Percentiles rank a stretch among this genome's conserved stretches.
Evolutionary conservation across 1,139 yeast species (phyloP).

Genomic region (Taiozyma sp.): DNA sequence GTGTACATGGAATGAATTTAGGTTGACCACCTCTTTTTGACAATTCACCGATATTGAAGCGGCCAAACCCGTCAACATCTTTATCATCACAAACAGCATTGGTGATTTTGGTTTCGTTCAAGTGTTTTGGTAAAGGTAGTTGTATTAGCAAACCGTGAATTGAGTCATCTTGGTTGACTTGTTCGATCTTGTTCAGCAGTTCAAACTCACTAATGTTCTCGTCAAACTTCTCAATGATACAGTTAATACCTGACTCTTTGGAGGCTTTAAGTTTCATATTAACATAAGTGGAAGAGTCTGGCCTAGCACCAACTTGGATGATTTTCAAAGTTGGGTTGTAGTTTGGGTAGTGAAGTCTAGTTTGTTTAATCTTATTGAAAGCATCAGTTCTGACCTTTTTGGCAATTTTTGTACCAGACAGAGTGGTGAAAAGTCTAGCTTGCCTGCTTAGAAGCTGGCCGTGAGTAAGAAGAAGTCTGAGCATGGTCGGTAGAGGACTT

Average conservation of each 20-base stretch:
- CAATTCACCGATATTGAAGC: conserved; percentile 86
- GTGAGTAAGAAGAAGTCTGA: neutral
- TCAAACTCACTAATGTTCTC: conserved; percentile 53
- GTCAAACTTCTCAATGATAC: conserved; percentile 64
- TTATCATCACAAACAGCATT: conserved; percentile 71
- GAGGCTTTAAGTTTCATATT: conserved; percentile 95
- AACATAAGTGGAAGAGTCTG: conserved; percentile 92
- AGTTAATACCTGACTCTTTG: conserved; percentile 71
- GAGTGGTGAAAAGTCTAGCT: conserved; percentile 27
- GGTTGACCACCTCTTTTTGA: conserved; percentile 89
- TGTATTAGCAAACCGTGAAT: conserved; percentile 92
- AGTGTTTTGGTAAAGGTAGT: conserved; percentile 81
- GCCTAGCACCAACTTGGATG: conserved; percentile 81
- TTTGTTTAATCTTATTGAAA: conserved; percentile 42
- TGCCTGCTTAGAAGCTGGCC: conserved; percentile 14
- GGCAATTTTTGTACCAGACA: conserved; percentile 35
- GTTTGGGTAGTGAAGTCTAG: conserved; percentile 43
- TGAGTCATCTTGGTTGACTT: conserved; percentile 58
- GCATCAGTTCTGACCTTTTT: conserved; percentile 31
- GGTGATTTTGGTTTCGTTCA: conserved; percentile 77
- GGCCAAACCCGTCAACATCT: conserved; percentile 97
- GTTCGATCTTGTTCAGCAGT: conserved; percentile 53
- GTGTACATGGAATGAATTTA: conserved; percentile 89
- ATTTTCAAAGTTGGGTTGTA: conserved; percentile 65
- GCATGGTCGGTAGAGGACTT: neutral